phyloP scores from a whole-genome alignment of 805 yeast genomes.

The Barnettozyma californica region DNA sequence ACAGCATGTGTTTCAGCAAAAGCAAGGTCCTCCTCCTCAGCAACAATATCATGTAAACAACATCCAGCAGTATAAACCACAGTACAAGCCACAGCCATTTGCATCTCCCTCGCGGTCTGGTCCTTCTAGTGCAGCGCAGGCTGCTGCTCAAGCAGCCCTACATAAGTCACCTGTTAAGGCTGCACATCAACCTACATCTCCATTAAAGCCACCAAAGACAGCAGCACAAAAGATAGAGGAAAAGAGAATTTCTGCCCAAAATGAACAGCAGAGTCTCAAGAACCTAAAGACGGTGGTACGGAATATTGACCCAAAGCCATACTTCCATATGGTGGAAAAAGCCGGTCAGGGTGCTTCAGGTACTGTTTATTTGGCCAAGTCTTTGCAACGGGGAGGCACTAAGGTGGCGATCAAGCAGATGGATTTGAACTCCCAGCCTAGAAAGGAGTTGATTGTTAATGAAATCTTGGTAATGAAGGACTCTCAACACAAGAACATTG shows the following conservation, averaged over 20 bases:
- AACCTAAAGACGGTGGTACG: slow-evolving; percentile 79
- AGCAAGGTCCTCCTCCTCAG: slow-evolving; percentile 16
- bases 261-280: slow-evolving; percentile 83
- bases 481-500: slow-evolving; percentile 90
- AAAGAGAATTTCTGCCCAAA: slow-evolving; percentile 55
- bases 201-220: slow-evolving; percentile 20
- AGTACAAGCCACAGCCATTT: neutral
- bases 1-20: neutral
- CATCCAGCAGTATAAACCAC: slow-evolving; percentile 1
- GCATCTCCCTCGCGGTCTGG: slow-evolving; percentile 1
- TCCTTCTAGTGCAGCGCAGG: slow-evolving; percentile 21
- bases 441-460: slow-evolving; percentile 91
- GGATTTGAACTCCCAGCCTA: slow-evolving; percentile 85
- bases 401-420: slow-evolving; percentile 96
- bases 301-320: slow-evolving; percentile 79
- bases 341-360: slow-evolving; percentile 99
- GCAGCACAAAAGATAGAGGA: slow-evolving; percentile 37
- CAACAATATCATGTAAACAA: neutral
- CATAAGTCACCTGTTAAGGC: slow-evolving; percentile 16
- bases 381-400: slow-evolving; percentile 46
- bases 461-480: slow-evolving; percentile 97
- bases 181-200: slow-evolving; percentile 8
- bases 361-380: slow-evolving; percentile 82
- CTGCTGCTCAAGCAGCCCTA: slow-evolving; percentile 34
- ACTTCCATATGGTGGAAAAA: slow-evolving; percentile 68